Base-by-base conservation (phyloP, 208 protist genomes). In the Giardia duodenalis region DNA sequence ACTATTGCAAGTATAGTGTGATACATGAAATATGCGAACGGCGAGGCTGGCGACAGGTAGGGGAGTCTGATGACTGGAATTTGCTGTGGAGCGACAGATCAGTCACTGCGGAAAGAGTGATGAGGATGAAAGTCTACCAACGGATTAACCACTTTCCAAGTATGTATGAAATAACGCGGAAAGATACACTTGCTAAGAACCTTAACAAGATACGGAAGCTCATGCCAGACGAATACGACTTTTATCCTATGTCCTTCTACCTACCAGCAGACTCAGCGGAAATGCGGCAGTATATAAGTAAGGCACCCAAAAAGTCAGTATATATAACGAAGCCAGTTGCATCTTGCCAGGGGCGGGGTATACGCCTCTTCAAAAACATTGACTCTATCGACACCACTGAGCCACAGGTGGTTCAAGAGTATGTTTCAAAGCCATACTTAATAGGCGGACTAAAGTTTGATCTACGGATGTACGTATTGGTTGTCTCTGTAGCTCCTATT, bases 401-500 rank as follows among this genome's bases (percentile, higher is more conserved):
- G 67, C 96, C 97, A 94, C 96, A 96, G 93, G 96, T 98, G 93
- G 96, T 97, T 43, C 97, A 98, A 94, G 95, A 97, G 93, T 98
- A 98, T 95, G 95, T 98, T 22, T 93, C 94, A 2, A 94, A 95
- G 44, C 97, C 97, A 0, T 95, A 97, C 88, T 95, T 98, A 44
- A 95, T 98, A 67, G 96, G 97, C 67, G 96, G 95, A n/a, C 94
- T 95, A 47, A 98, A 98, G 93, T 98, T 98, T 93, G 97, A 98
- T 94, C 95, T 98, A 2, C 96, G 97, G n/a, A 94, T 98, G n/a
- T 98, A 98, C 93, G 96, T 97, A 30, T 92, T 98, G 42, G 94
- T 98, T 92, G 96, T 96, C 42, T 96, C 94, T 10, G 96, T 97
- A 87, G 95, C 96, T 46, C 93, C 92, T 87, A 94, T 96, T 89